Evolutionary conservation across 768 basidiomycete genomes (phyloP).

Genomic region (Suillus occidentalis): DNA sequence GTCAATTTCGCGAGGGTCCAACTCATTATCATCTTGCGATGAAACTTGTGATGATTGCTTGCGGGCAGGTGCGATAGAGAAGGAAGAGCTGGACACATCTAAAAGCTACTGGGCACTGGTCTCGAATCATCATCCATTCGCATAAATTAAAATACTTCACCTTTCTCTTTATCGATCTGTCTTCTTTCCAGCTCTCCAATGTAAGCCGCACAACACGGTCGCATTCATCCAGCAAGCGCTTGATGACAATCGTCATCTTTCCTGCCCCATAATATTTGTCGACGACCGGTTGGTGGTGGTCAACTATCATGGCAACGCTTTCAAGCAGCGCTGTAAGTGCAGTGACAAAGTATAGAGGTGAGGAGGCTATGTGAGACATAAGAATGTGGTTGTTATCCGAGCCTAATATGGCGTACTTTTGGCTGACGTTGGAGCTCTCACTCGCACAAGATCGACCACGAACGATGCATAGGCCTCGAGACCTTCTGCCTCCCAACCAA

Average conservation of each 20-base stretch:
- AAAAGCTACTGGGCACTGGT: constrained; percentile 37
- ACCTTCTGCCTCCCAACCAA: constrained; percentile 92
- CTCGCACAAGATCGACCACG: constrained; percentile 85
- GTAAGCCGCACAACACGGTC: constrained; percentile 79
- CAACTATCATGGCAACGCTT: constrained; percentile 91
- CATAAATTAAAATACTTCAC: constrained; percentile 34
- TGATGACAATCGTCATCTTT: constrained; percentile 80
- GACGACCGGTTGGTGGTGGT: constrained; percentile 96
- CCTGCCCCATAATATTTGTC: constrained; percentile 96
- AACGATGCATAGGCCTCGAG: constrained; percentile 91
- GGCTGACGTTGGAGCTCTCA: constrained; percentile 71
- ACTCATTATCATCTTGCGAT: constrained; percentile 49
- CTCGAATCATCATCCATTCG: not conserved
- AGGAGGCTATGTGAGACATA: constrained; percentile 61
- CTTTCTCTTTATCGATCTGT: constrained; percentile 80
- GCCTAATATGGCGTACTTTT: constrained; percentile 57
- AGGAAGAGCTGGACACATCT: constrained; percentile 46
- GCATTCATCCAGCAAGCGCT: constrained; percentile 77
- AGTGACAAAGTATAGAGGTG: constrained; percentile 88
- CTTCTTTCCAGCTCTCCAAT: constrained; percentile 88
- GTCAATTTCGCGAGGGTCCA: constrained; percentile 92
- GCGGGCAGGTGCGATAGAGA: constrained; percentile 31
- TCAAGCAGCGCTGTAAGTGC: constrained; percentile 91
- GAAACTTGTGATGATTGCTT: constrained; percentile 31
- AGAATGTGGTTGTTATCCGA: not conserved